A percentile compares a stretch with the other conserved stretches of the same genome.
Evolutionary conservation across 441 rosid genomes (phyloP).

Genomic region (Erysimum cheiri): DNA sequence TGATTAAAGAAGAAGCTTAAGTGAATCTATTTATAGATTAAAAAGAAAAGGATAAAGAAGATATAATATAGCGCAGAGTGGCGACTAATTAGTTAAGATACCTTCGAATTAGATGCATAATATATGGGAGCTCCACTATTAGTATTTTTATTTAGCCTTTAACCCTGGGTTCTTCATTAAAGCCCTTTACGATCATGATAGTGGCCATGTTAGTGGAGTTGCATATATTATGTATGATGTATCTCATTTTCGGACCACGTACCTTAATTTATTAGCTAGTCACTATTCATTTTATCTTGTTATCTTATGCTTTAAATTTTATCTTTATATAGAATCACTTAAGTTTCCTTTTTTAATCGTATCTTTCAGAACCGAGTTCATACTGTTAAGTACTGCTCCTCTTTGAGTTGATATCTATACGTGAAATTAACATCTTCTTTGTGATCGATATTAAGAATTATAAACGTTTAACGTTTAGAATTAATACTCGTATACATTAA

Average conservation of each 20-base stretch:
- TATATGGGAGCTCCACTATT: slow-evolving; percentile 26
- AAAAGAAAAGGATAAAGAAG: slow-evolving; percentile 1
- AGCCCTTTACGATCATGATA: not conserved
- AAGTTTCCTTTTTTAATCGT: slow-evolving; percentile 4
- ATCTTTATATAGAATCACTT: slow-evolving; percentile 22
- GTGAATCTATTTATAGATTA: slow-evolving; percentile 37
- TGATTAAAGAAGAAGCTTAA: slow-evolving; percentile 29
- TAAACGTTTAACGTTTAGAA: not conserved
- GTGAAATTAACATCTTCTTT: not conserved
- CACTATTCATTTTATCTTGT: slow-evolving; percentile 7
- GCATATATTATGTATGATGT: slow-evolving; percentile 2
- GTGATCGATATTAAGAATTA: not conserved
- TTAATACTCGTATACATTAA: not conserved
- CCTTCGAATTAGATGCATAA: slow-evolving; percentile 15
- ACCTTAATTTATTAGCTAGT: not conserved
- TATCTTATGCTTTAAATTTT: not conserved
- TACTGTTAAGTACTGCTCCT: not conserved
- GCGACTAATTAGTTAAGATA: slow-evolving; percentile 10
- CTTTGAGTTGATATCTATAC: not conserved
- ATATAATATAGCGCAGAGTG: slow-evolving; percentile 16
- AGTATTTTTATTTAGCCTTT: slow-evolving; percentile 8
- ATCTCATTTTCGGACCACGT: slow-evolving; percentile 1
- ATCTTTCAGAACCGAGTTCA: not conserved
- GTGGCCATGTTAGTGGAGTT: slow-evolving; percentile 35
- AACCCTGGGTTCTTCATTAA: not conserved